These are phyloP conservation scores for Collybia sp. DNA, from an alignment of 768 basidiomycete species.

Conservation along the genomic window DNA sequence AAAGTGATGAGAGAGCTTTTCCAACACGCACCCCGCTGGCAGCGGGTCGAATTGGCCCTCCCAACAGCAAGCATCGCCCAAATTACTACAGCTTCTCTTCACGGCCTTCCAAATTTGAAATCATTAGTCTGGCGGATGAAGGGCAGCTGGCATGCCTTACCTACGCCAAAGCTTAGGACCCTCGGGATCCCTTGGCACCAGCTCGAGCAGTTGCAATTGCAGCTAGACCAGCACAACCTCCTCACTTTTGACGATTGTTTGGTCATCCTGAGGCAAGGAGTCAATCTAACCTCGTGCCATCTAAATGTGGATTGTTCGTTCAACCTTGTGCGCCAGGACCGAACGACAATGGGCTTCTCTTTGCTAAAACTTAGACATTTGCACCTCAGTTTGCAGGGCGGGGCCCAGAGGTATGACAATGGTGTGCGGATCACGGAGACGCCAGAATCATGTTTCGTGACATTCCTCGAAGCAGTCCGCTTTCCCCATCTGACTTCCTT, in stretches of 20 bases:
- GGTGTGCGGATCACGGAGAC: constrained; percentile 4
- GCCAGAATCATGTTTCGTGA: constrained; percentile 18
- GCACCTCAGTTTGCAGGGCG: constrained; percentile 26
- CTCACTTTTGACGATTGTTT: constrained; percentile 31
- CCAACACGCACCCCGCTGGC: constrained; percentile 30
- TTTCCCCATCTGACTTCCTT: constrained; percentile 25
- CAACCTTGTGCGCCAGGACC: background rate
- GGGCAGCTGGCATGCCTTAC: constrained; percentile 14
- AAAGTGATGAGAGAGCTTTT: constrained; percentile 24
- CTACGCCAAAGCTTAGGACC: constrained; percentile 17
- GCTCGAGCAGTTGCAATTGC: constrained; percentile 30
- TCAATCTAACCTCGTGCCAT: constrained; percentile 25
- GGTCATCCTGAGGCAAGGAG: constrained; percentile 24
- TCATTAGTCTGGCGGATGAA: constrained; percentile 25
- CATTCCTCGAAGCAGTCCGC: constrained; percentile 26
- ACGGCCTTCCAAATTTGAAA: constrained; percentile 21
- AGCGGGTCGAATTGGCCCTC: constrained; percentile 26
- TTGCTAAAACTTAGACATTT: constrained; percentile 28
- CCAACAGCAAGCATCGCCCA: constrained; percentile 21
- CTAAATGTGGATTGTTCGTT: constrained; percentile 27
- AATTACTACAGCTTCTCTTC: constrained; percentile 15
- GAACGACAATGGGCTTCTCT: constrained; percentile 6
- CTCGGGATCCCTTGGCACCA: constrained; percentile 34
- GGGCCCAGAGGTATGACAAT: background rate
- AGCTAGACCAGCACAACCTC: constrained; percentile 24